These are phyloP conservation scores for Podaxis sp. DNA, from an alignment of 768 basidiomycete species.

Conservation along the genomic window DNA sequence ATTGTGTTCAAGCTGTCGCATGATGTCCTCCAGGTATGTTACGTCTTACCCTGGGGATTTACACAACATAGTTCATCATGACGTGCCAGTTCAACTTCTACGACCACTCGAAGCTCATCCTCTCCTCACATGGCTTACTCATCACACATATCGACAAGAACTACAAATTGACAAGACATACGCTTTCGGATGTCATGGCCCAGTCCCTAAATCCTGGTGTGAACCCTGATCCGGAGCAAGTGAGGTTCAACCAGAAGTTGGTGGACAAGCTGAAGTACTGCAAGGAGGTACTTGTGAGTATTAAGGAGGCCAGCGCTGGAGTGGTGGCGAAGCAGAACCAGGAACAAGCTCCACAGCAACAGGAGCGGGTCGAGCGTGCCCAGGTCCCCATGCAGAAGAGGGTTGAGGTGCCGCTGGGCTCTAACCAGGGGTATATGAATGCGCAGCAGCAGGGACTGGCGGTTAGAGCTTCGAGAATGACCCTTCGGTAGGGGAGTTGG, in stretches of 20 bases:
- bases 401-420: not conserved
- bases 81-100: slow-evolving; percentile 89
- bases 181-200: slow-evolving; percentile 67
- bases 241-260: slow-evolving; percentile 59
- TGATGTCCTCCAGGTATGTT: slow-evolving; percentile 84
- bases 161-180: slow-evolving; percentile 71
- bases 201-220: slow-evolving; percentile 33
- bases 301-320: slow-evolving; percentile 51
- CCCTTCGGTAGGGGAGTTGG: slow-evolving; percentile 11
- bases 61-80: not conserved
- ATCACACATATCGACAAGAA: slow-evolving; percentile 92
- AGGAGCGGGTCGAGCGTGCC: not conserved
- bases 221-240: slow-evolving; percentile 44
- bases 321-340: slow-evolving; percentile 8
- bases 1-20: slow-evolving; percentile 97
- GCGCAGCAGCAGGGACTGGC: slow-evolving; percentile 9
- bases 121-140: slow-evolving; percentile 73
- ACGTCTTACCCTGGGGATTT: not conserved
- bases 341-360: not conserved
- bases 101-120: slow-evolving; percentile 92
- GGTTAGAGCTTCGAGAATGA: slow-evolving; percentile 15
- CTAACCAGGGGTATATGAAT: slow-evolving; percentile 1
- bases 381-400: slow-evolving; percentile 5
- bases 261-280: slow-evolving; percentile 83
- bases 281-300: slow-evolving; percentile 76